A percentile compares a stretch with the other conserved stretches of the same genome.
phyloP scores from a whole-genome alignment of 73 alveolate species.

The Paraurostyla sp. region DNA sequence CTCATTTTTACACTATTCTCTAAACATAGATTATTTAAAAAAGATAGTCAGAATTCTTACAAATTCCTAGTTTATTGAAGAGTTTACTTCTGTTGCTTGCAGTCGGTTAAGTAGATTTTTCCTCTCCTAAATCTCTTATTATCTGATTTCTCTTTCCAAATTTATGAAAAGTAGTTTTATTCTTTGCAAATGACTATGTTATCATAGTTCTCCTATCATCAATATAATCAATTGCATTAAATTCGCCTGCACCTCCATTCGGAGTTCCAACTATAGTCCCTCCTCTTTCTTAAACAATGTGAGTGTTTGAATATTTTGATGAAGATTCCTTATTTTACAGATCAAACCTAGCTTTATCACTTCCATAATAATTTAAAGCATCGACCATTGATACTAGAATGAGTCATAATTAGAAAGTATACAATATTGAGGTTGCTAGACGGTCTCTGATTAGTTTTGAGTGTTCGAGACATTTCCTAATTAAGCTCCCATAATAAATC shows the following conservation, averaged over 20 bases:
- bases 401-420: too few relatives aligned
- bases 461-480: too few relatives aligned
- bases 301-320: not conserved
- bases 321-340: not conserved
- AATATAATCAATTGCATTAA: not conserved
- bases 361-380: slow-evolving; percentile 33
- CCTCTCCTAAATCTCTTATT: not conserved
- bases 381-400: slow-evolving; percentile 36
- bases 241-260: not conserved
- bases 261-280: not conserved
- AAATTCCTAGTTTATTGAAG: not conserved
- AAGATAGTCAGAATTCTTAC: not conserved
- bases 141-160: not conserved
- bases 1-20: not conserved
- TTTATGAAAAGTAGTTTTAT: not conserved
- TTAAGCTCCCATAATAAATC: too few relatives aligned
- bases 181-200: not conserved
- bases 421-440: too few relatives aligned
- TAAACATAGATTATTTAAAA: not conserved
- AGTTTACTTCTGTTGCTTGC: not conserved
- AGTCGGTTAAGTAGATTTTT: not conserved
- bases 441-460: too few relatives aligned
- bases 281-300: not conserved
- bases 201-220: not conserved
- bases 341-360: slow-evolving; percentile 23